Conservation (phyloP, 768 basidiomycete species). For the Ramaria sp. region DNA sequence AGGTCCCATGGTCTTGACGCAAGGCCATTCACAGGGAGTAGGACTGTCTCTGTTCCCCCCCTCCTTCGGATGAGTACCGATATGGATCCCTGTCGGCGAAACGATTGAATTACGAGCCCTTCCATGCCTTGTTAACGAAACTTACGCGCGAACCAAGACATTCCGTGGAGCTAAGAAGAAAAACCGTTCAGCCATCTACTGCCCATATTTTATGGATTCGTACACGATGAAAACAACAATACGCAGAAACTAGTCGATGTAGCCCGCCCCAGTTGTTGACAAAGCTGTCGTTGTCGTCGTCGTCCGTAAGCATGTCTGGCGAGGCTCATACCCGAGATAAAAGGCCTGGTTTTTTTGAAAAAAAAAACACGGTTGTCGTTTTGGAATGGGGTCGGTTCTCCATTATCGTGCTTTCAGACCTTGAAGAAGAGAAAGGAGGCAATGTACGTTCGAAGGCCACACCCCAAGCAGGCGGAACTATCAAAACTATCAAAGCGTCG, state of each 20-base stretch:
- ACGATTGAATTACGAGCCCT: background rate
- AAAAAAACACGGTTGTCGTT: background rate
- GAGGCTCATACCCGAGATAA: slow-evolving; percentile 12
- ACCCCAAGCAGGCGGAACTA: slow-evolving; percentile 1
- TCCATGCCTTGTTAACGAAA: background rate
- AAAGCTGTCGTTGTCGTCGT: no score
- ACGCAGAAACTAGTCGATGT: no score
- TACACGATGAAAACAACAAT: no score
- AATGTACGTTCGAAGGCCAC: slow-evolving; percentile 6
- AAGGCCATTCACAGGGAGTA: slow-evolving; percentile 7
- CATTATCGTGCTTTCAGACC: no score
- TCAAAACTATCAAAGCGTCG: slow-evolving; percentile 11
- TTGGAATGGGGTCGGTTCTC: no score
- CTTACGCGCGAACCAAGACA: slow-evolving; percentile 1
- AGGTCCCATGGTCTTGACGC: slow-evolving; percentile 1
- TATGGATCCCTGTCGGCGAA: slow-evolving; percentile 10
- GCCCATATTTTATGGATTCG: slow-evolving; percentile 11
- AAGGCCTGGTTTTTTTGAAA: slow-evolving; percentile 10
- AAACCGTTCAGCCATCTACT: background rate
- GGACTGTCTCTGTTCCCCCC: slow-evolving; percentile 10
- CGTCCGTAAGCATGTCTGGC: slow-evolving; percentile 10
- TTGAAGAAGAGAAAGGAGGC: background rate
- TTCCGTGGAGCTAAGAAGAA: slow-evolving; percentile 1
- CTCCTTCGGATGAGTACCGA: slow-evolving; percentile 11
- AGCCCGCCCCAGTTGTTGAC: no score